A percentile compares a stretch with the other conserved stretches of the same genome.
Evolutionary conservation across 176 grass and related monocot species (phyloP).

Genomic region (Carex kokanica): DNA sequence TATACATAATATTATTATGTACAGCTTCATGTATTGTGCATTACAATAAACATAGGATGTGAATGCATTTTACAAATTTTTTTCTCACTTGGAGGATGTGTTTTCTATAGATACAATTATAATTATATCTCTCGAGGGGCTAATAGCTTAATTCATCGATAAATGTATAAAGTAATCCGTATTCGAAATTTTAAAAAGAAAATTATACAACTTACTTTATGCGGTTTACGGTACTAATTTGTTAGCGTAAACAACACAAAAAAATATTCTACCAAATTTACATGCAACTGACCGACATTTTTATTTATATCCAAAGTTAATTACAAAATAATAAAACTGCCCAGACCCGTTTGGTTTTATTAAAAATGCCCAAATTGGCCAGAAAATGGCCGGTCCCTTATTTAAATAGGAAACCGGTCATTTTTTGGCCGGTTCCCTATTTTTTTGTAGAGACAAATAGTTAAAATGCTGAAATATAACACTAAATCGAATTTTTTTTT

Average conservation of each 20-base stretch:
- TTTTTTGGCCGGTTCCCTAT: too few species aligned
- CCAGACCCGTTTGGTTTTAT: too few species aligned
- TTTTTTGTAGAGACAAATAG: too few species aligned
- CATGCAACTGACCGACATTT: not conserved
- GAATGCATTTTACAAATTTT: not conserved
- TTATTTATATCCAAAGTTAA: too few species aligned
- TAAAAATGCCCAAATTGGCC: too few species aligned
- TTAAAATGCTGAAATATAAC: too few species aligned
- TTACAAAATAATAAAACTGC: too few species aligned
- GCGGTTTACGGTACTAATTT: not conserved
- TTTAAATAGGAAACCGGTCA: too few species aligned
- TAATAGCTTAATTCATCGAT: not conserved
- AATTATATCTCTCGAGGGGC: not conserved
- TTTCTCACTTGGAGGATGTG: not conserved
- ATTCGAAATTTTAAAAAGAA: not conserved
- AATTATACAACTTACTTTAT: not conserved
- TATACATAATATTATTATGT: too few species aligned
- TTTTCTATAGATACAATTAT: not conserved
- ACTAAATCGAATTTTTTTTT: too few species aligned
- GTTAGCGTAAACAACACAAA: not conserved
- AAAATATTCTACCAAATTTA: not conserved
- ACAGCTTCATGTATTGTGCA: not conserved
- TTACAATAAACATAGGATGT: not conserved
- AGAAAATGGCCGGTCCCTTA: too few species aligned
- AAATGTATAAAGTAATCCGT: not conserved